Evolutionary conservation across 441 rosid species (phyloP), one percentile per base, ranked within the genome.

Genomic region (Croton laevigatus): DNA sequence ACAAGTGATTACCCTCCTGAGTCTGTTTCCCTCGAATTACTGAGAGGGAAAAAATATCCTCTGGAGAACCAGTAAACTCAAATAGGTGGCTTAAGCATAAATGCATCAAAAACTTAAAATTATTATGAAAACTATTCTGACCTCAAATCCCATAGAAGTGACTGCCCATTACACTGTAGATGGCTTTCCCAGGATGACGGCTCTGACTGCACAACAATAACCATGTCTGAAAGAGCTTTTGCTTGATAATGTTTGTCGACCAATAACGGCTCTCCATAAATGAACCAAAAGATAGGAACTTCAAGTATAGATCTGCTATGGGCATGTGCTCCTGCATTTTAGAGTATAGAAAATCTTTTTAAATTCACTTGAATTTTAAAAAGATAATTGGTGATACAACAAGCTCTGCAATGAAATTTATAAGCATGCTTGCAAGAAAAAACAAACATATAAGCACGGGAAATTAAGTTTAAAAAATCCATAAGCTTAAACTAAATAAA

Each of bases 201-300:
- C 86, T 96, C 97, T n/a, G 99, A 96, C 81, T 96, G 99, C 75
- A 89, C 93, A 68, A 96, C 97, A 65, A 96, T 78, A 53, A 93
- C 89, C 98, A 96, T 96, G 80, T 96, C 90, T 37, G 94, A 88
- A 73, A 96, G 97, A 20, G 99, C 96, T 75, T 88, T 96, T 71
- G 99, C 93, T 81, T 88, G 98, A 82, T 96, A 90, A 79, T 93
- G 96, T 83, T 87, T 93, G 86, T 96, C 99, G 74, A 96, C 87
- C 75, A 96, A 73, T 64, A 96, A 81, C 20, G 98, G 90, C 69
- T 96, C 98, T 3, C 86, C 88, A 81, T 81, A 84, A 79, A 96
- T 87, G 85, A 93, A 93, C 99, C 99, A 96, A 79, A 96, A 93
- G 73, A 93, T 86, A 37, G 99, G 99, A 81, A 96, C 86, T 85